Conservation (phyloP, 371 early-diverging fungal species). For the Cokeromyces recurvatus region DNA sequence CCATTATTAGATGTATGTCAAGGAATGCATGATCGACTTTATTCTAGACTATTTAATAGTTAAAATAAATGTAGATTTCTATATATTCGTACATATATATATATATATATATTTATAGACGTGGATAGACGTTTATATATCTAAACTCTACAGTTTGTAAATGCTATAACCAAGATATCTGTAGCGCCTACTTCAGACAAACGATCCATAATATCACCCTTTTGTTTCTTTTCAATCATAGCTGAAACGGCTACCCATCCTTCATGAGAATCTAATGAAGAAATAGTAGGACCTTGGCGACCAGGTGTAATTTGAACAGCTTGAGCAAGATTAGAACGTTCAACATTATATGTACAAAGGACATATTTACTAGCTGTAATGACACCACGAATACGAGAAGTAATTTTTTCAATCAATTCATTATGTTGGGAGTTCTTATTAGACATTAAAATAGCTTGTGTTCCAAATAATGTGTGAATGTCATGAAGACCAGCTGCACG, state of each 20-base stretch:
- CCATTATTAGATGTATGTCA: slow-evolving; percentile 83
- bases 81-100: background rate
- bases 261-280: slow-evolving; percentile 76
- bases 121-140: slow-evolving; percentile 1
- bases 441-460: slow-evolving; percentile 87
- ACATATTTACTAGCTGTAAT: slow-evolving; percentile 86
- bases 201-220: slow-evolving; percentile 89
- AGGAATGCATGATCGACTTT: slow-evolving; percentile 86
- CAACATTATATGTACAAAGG: slow-evolving; percentile 87
- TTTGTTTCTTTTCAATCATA: slow-evolving; percentile 81
- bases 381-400: slow-evolving; percentile 87
- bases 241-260: slow-evolving; percentile 91
- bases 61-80: slow-evolving; percentile 21
- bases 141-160: slow-evolving; percentile 79
- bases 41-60: slow-evolving; percentile 84
- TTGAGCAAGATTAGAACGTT: slow-evolving; percentile 50
- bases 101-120: background rate
- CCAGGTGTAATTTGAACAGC: slow-evolving; percentile 88
- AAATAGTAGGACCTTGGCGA: slow-evolving; percentile 89
- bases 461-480: slow-evolving; percentile 75
- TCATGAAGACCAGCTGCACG: slow-evolving; percentile 94
- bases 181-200: slow-evolving; percentile 84
- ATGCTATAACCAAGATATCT: slow-evolving; percentile 85
- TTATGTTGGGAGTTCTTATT: slow-evolving; percentile 58
- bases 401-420: slow-evolving; percentile 69